Base-by-base conservation (phyloP, 129 eudicot species). In the Mikania micrantha region DNA sequence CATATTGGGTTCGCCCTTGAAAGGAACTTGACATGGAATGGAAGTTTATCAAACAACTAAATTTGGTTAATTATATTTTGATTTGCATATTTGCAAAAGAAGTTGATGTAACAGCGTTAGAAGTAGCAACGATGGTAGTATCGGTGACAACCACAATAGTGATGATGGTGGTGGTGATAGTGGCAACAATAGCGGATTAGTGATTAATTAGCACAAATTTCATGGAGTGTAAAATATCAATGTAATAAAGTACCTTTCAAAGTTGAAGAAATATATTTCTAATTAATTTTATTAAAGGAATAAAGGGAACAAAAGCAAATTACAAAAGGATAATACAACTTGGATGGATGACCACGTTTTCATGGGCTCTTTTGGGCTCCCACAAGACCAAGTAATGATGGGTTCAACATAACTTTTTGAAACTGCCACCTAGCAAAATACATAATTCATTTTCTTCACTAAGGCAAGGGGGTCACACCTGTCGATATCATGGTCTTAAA, bases 351-450 rank as follows among this genome's bases (percentile, higher is more conserved):
- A 60, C 80, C 68, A 60, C 64, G 27, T 47, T 68, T 76, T 67
- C 17, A 75, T 75, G 80, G 80, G 70, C 75, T 75, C 42, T 66
- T 36, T 68, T 76, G 75, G 80, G 80, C 80, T 76, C 80, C 75
- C 69, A 76, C 80, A 76, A 76, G 75, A 76, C 70, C 63, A 48
- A 8, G 75, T 60, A 76, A 76, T 76, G 80, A 76, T 86, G 88
- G 68, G 80, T 80, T 69, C 82, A 83, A 81, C 88, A 22, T 42
- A 32, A 41, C 75, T 59, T 44, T 79, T 16, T 10, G 44, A 70
- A 41, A 28, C 40, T 70, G 75, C 48, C 76, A 31, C 39, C 60
- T 45, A 42, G 62, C 48, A 16, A 47, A 73, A 36, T 65, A 7
- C 64, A 76, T 48, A 38, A 68, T 76, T 69, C 42, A 59, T 27